A percentile compares a stretch with the other conserved stretches of the same genome.
phyloP scores from a whole-genome alignment of 371 early-diverging fungal species.

The Syncephalastrum sp. region DNA sequence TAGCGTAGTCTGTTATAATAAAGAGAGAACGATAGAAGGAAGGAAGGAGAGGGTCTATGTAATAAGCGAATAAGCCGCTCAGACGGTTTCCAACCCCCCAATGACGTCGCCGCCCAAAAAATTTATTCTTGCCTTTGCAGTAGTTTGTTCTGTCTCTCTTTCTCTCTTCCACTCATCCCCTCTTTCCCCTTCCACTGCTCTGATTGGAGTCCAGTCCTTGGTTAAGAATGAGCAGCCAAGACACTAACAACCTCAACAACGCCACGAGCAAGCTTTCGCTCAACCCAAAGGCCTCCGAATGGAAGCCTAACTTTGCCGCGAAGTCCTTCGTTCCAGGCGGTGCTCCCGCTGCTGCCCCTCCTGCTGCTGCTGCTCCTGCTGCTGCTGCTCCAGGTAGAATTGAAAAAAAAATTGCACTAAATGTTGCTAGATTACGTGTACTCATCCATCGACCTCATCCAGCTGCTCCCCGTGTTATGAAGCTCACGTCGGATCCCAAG shows the following conservation, averaged over 20 bases:
- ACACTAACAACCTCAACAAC: conserved; percentile 20
- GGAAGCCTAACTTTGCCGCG: conserved; percentile 35
- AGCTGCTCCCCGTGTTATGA: conserved; percentile 32
- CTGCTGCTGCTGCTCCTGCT: conserved; percentile 11
- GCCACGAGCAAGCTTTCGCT: conserved; percentile 27
- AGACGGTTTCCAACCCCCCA: no score
- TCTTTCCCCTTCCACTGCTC: no score
- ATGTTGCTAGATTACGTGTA: not conserved
- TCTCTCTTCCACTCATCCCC: no score
- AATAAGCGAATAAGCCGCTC: not conserved
- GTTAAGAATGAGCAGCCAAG: conserved; percentile 13
- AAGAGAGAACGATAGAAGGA: no score
- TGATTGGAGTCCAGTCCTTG: no score
- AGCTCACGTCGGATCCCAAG: conserved; percentile 27
- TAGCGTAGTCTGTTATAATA: no score
- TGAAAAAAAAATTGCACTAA: not conserved
- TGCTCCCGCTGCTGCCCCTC: conserved; percentile 15
- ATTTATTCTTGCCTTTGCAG: no score
- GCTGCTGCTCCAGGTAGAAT: conserved; percentile 10
- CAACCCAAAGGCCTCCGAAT: conserved; percentile 32
- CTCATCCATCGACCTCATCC: not conserved
- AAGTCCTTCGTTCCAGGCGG: conserved; percentile 30
- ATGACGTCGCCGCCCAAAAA: no score
- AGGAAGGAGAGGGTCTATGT: not conserved
- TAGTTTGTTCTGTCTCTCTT: no score